These are phyloP conservation scores for Sclerotiophoma versabilis DNA, from an alignment of 2,329 filamentous ascomycete species.

Conservation along the genomic window DNA sequence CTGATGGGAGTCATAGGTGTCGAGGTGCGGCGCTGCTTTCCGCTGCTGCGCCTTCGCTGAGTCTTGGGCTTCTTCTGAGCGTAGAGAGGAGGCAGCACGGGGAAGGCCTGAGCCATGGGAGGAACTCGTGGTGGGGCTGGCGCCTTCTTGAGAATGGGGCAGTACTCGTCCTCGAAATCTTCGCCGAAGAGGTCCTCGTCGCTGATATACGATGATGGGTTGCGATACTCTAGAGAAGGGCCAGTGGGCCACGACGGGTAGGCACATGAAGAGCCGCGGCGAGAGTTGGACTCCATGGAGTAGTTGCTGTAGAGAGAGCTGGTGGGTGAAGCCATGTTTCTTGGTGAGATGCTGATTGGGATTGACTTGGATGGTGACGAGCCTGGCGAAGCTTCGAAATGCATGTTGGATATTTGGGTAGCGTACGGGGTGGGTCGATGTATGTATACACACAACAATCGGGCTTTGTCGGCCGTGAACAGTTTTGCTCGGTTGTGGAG, in stretches of 20 bases:
- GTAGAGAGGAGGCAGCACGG: constrained; percentile 50
- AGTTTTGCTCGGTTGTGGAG: constrained; percentile 21
- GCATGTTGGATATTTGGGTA: constrained; percentile 33
- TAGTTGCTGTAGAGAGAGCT: constrained; percentile 48
- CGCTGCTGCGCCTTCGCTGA: constrained; percentile 50
- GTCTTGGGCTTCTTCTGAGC: constrained; percentile 51
- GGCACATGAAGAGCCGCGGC: constrained; percentile 47
- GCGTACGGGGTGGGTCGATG: constrained; percentile 35
- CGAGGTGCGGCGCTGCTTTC: constrained; percentile 49
- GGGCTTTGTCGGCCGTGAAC: constrained; percentile 33
- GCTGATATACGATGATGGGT: constrained; percentile 51
- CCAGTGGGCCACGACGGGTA: constrained; percentile 52
- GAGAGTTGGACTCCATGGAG: constrained; percentile 37
- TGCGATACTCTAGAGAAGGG: constrained; percentile 46
- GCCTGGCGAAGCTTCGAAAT: constrained; percentile 47
- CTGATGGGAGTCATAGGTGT: constrained; percentile 54
- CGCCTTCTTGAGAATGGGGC: constrained; percentile 48
- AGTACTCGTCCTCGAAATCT: constrained; percentile 44
- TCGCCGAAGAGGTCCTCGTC: constrained; percentile 52
- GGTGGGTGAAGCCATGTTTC: constrained; percentile 47
- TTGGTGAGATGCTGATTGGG: constrained; percentile 46
- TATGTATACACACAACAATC: constrained; percentile 35
- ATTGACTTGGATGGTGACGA: constrained; percentile 49
- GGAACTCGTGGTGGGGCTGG: constrained; percentile 50
- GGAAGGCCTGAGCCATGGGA: constrained; percentile 45